Base-by-base conservation (phyloP, 2,329 filamentous ascomycete species). In the Talaromyces sp. region DNA sequence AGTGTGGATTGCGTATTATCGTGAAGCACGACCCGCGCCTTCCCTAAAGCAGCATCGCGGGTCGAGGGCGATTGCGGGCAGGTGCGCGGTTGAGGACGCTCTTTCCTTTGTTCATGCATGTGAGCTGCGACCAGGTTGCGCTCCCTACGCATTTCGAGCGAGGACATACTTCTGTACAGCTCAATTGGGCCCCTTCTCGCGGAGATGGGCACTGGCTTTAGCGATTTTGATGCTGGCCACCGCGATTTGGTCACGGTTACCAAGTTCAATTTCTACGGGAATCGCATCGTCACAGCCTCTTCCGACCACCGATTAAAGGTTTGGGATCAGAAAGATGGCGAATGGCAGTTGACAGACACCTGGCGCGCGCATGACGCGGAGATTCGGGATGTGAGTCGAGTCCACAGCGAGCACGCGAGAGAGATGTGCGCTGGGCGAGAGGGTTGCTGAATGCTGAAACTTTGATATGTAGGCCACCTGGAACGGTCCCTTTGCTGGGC, bases 301-400 rank as follows among this genome's bases (percentile, higher is more conserved):
- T 90, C 93, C 19, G 93, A 97, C 74, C 93, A 96, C 74, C 91
- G 89, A 73, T 88, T 97, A 69, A 91, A 92, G 71, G 89, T 97
- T 64, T 97, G 93, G 83, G 88, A 94, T 70, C 87, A 83, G 61
- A 81, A 87, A 65, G 88, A 91, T 67, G 86, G 86, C 48, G 80
- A 85, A 60, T 96, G 92, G 91, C 83, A 85, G 56, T 78, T 94
- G 41, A 89, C 87, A 71, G 93, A 97, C 77, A 91, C 86, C 60
- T 97, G 92, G 91, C 86, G 85, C 54, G 93, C 91, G 19, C 93
- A 97, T 72, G 89, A 91, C 71, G 91, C 91, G 55, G 92, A 97
- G 75, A 89, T 97, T 63, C 81, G 92, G 62, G 91, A 96, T 82
- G 90, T 92, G 79, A 76, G 80, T 77, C 61, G 56, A 63, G 53